Evolutionary conservation across 805 yeast species (phyloP), one percentile per base, ranked within the genome.

Genomic region (Cyberlindnera xishuangbannaensis): DNA sequence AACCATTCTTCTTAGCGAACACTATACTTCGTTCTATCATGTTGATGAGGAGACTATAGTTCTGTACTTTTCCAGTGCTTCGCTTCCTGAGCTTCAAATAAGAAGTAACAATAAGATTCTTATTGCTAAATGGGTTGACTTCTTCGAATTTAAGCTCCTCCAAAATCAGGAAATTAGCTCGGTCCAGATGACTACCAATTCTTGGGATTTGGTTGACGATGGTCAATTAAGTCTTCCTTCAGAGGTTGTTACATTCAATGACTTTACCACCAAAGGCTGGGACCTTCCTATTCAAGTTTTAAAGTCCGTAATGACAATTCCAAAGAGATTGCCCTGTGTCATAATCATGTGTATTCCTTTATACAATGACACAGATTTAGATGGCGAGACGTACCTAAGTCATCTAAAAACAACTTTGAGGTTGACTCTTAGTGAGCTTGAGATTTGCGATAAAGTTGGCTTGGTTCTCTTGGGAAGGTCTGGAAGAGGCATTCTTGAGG

Each of bases 141-240:
- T 40, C 32, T 44, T 47, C 18, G 32, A 34, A 0, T 36, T 28
- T 20, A 40, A 38, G n/a, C 19, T 39, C 8, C 37, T 29, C 12
- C 34, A 34, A 11, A 31, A 20, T 7, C 36, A 25, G 23, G 35
- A 15, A 13, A 33, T 59, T 7, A 62, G 71, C 5, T 42, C 73
- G 17, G 58, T 60, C 20, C 75, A 73, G 45, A 51, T 74, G 40
- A 68, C 81, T 1, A 60, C 69, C 1, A 76, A 67, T 41, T 67
- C 68, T 1, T 71, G 81, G 76, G 50, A 49, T 8, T 41, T 68
- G 8, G 46, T 72, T 7, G 51, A 61, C 7, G 53, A 49, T 8
- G 50, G 54, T 27, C 34, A 47, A 11, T 38, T 58, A 7, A 25
- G 36, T 12, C 44, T 69, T 2, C 76, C 76, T 1, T 40, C 44